Evolutionary conservation across 129 eudicot genomes (phyloP), one percentile per base, ranked within the genome.

Genomic region (Gnaphalium uliginosum): DNA sequence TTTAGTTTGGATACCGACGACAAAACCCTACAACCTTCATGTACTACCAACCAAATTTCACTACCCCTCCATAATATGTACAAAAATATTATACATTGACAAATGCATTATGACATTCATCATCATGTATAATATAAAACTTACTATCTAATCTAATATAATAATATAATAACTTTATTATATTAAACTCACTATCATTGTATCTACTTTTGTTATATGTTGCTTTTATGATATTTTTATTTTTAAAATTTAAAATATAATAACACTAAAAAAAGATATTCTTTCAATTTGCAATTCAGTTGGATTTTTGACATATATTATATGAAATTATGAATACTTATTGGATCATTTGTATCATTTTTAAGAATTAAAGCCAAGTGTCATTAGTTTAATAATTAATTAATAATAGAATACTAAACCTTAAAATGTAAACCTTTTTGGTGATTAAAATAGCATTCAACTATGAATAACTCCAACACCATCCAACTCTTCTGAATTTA

Each of bases 1-100:
- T 46, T 69, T 69, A 29, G 63, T 71, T 78, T 60, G 81, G 81
- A 78, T 78, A 71, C 81, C 76, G 76, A 78, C 81, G 53, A 64
- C 61, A 60, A 6, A 18, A 46, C 54, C 81, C 81, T 50, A 78
- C 81, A 69, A 48, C 65, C 57, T 78, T 78, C 53, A 60, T 78
- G 76, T 69, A 69, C 76, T 78, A 69, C 71, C 71, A 19, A 78
- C 76, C 76, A 58, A 59, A 39, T 33, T 77, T 58, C 71, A 74
- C 29, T 46, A 46, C 62, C 17, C 61, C 17, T 57, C 37, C 46
- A 14, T 27, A 14, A 15, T 8, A 46, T 22, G 8, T 4, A 32
- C 53, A 46, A 46, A 46, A 14, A 46, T 46, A 14, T 46, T 46
- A 46, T 46, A 46, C 14, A 3, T 3, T 13, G 53, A 46, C 53